Percentiles rank a stretch among this genome's conserved stretches.
Evolutionary conservation across 2,329 filamentous ascomycete genomes (phyloP).

Genomic region (Cladosporium phlei): DNA sequence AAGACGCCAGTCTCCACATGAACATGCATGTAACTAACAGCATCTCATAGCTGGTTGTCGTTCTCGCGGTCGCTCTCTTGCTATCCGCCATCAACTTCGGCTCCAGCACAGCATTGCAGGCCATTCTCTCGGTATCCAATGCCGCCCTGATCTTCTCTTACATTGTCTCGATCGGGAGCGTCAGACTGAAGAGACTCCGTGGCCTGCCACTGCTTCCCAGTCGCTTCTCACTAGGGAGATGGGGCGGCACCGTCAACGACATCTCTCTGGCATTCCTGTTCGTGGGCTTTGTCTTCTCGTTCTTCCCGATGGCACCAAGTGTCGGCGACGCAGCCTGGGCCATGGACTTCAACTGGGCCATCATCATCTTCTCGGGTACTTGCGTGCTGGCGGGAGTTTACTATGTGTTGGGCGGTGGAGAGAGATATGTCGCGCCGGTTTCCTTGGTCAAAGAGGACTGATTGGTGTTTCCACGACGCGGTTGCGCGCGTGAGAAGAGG

Average conservation of each 20-base stretch:
- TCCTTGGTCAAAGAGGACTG: slow-evolving; percentile 27
- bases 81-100: slow-evolving; percentile 41
- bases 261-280: slow-evolving; percentile 28
- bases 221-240: slow-evolving; percentile 31
- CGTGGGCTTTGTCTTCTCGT: slow-evolving; percentile 31
- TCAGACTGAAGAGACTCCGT: slow-evolving; percentile 30
- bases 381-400: slow-evolving; percentile 24
- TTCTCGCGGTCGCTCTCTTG: slow-evolving; percentile 28
- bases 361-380: slow-evolving; percentile 28
- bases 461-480: too few species aligned
- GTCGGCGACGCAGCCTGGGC: slow-evolving; percentile 22
- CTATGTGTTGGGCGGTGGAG: slow-evolving; percentile 25
- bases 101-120: slow-evolving; percentile 37
- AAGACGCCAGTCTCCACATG: too few species aligned
- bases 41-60: slow-evolving; percentile 3
- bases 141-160: slow-evolving; percentile 33
- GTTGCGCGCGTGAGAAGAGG: too few species aligned
- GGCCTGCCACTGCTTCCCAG: slow-evolving; percentile 29
- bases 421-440: slow-evolving; percentile 29
- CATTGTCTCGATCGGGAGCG: slow-evolving; percentile 30
- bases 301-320: slow-evolving; percentile 28
- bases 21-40: background rate
- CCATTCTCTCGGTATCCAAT: slow-evolving; percentile 38
- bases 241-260: slow-evolving; percentile 29
- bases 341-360: slow-evolving; percentile 30